Base-by-base conservation (phyloP, 2,329 filamentous ascomycete species). In the Fusarium udum region DNA sequence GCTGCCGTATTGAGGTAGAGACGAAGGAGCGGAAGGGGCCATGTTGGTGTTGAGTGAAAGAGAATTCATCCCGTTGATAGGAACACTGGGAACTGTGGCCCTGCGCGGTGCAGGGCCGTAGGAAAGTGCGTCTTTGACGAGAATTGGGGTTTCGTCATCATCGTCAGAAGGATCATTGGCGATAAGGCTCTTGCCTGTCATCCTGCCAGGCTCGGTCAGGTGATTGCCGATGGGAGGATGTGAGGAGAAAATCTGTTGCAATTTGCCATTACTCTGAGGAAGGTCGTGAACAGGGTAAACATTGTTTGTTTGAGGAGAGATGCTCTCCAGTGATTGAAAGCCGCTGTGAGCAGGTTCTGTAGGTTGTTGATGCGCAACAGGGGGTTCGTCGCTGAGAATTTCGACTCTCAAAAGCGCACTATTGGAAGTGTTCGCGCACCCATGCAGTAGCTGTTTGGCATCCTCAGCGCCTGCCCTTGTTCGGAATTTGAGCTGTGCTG, bases 181-280 rank as follows among this genome's bases (percentile, higher is more conserved):
- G 81, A 95, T 95, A 57, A 94, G 84, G 6, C 90, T 89, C 81
- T 94, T 94, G 75, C 92, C 91, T 6, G 89, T 88, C 42, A 89
- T 85, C 64, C 89, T 86, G 22, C 85, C 83, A 56, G 87, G 85
- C 67, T 91, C 90, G n/a, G 85, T 85, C n/a, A 92, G 85, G 60
- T 92, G 89, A 78, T 91, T 92, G 46, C 90, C 91, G 61, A 94
- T 91, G 3, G 92, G 92, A 11, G 92, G 94, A 74, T 92, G 92
- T 2, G 92, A 90, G 18, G 91, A 92, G 82, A 94, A 95, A 32
- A 93, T 82, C 69, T 85, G 90, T 73, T 91, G 89, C 66, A 86
- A 84, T 22, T 83, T 80, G 78, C 81, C 87, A 8, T 91, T 90
- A 7, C 88, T 85, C 58, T 87, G 87, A n/a, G 88, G 84, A 55